Evolutionary conservation across 768 basidiomycete genomes (phyloP).

Genomic region (Pseudohyphozyma bogoriensis): DNA sequence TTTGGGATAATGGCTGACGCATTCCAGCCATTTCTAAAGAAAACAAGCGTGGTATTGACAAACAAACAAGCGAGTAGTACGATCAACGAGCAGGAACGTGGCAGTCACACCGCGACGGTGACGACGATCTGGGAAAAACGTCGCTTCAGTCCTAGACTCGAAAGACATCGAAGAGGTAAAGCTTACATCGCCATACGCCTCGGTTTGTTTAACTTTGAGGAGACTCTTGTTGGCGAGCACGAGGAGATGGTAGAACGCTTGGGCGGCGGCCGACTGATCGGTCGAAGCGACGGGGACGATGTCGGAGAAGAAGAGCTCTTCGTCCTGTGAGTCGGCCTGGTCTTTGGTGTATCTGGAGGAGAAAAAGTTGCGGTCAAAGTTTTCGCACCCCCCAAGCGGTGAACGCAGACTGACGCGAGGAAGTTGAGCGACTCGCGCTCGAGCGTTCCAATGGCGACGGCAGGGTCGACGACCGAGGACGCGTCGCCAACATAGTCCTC

Average conservation of each 20-base stretch:
- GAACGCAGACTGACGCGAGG: neutral
- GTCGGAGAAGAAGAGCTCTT: slow-evolving; percentile 12
- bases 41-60: too few relatives aligned
- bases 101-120: too few relatives aligned
- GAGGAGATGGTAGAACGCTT: slow-evolving; percentile 18
- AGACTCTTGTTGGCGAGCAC: slow-evolving; percentile 9
- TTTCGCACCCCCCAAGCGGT: too few relatives aligned
- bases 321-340: neutral
- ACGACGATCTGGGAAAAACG: too few relatives aligned
- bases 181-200: slow-evolving; percentile 21
- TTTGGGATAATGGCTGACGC: too few relatives aligned
- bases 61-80: too few relatives aligned
- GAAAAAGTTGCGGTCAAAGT: neutral
- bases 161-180: too few relatives aligned
- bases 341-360: slow-evolving; percentile 1
- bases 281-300: slow-evolving; percentile 11
- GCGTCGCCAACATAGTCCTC: neutral
- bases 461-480: neutral
- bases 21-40: too few relatives aligned
- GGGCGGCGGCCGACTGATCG: slow-evolving; percentile 5
- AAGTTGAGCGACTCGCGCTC: slow-evolving; percentile 20
- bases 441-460: neutral
- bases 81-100: too few relatives aligned
- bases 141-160: too few relatives aligned
- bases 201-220: slow-evolving; percentile 10